Conservation (phyloP, 192 early-diverging fungal genomes). For the Backusella westeae region DNA sequence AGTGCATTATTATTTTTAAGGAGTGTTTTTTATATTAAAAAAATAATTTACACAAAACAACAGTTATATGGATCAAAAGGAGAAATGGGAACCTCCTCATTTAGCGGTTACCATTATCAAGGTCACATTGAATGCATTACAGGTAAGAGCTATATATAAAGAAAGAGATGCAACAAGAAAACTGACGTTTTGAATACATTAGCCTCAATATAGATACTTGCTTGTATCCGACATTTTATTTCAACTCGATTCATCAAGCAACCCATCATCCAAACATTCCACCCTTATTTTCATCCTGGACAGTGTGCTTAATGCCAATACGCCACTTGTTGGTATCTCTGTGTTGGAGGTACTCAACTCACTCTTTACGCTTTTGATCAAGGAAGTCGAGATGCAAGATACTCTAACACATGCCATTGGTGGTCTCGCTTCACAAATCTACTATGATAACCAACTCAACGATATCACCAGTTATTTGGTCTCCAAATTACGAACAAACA, state of each 20-base stretch:
- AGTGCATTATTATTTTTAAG: neutral
- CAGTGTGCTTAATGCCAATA: constrained; percentile 39
- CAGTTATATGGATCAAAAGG: constrained; percentile 31
- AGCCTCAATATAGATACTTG: constrained; percentile 50
- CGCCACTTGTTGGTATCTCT: constrained; percentile 47
- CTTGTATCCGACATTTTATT: constrained; percentile 48
- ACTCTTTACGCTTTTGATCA: constrained; percentile 39
- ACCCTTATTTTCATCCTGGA: constrained; percentile 42
- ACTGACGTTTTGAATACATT: neutral
- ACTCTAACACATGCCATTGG: constrained; percentile 20
- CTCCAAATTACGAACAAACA: constrained; percentile 36
- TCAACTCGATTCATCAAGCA: constrained; percentile 30
- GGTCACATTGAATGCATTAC: constrained; percentile 30
- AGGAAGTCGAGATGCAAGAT: constrained; percentile 4
- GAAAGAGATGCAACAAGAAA: neutral
- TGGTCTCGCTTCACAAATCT: constrained; percentile 53
- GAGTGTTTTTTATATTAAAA: neutral
- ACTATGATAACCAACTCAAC: constrained; percentile 54
- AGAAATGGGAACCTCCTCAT: constrained; percentile 32
- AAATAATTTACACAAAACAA: neutral
- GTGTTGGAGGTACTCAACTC: constrained; percentile 53
- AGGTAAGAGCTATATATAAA: constrained; percentile 25
- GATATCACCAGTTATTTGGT: constrained; percentile 54
- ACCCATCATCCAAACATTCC: constrained; percentile 33
- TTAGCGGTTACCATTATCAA: constrained; percentile 30